These are phyloP conservation scores for Leishmania braziliensis DNA, from an alignment of 208 protist genomes.

Conservation along the genomic window DNA sequence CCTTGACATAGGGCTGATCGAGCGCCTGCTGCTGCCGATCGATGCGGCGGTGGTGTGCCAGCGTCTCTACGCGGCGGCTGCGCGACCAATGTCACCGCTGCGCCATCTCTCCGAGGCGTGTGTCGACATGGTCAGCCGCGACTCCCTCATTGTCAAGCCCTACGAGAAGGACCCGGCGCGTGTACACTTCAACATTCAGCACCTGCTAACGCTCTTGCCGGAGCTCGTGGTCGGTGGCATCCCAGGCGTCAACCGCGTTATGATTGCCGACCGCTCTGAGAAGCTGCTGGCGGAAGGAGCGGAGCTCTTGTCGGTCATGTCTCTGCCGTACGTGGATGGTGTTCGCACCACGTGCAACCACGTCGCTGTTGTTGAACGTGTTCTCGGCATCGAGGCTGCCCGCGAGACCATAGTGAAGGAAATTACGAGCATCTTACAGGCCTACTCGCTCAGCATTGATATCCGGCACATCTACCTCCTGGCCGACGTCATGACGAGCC, in stretches of 20 bases:
- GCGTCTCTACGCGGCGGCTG: conserved; percentile 75
- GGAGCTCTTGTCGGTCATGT: conserved; percentile 95
- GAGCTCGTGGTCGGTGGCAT: conserved; percentile 95
- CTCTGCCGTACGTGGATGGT: conserved; percentile 93
- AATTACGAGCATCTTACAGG: conserved; percentile 95
- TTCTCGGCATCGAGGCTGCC: conserved; percentile 99
- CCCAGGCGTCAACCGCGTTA: conserved; percentile 92
- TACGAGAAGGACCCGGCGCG: conserved; percentile 47
- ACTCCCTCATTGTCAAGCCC: conserved; percentile 75
- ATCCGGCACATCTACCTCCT: conserved; percentile 98
- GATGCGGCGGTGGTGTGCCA: conserved; percentile 74
- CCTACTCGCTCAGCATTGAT: conserved; percentile 98
- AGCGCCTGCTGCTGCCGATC: conserved; percentile 93
- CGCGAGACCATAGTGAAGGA: conserved; percentile 97
- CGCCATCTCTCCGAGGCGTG: conserved; percentile 87
- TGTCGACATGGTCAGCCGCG: conserved; percentile 65
- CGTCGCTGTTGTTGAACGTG: conserved; percentile 95
- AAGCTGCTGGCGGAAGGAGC: conserved; percentile 95
- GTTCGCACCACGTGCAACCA: conserved; percentile 96
- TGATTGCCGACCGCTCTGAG: conserved; percentile 88
- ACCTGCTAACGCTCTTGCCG: conserved; percentile 86
- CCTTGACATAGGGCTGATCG: conserved; percentile 93
- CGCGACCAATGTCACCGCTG: conserved; percentile 81
- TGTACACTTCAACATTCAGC: conserved; percentile 86
- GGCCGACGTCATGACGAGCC: conserved; percentile 99